These are phyloP conservation scores for Pleurotus djamor DNA, from an alignment of 768 basidiomycete species.

Conservation along the genomic window DNA sequence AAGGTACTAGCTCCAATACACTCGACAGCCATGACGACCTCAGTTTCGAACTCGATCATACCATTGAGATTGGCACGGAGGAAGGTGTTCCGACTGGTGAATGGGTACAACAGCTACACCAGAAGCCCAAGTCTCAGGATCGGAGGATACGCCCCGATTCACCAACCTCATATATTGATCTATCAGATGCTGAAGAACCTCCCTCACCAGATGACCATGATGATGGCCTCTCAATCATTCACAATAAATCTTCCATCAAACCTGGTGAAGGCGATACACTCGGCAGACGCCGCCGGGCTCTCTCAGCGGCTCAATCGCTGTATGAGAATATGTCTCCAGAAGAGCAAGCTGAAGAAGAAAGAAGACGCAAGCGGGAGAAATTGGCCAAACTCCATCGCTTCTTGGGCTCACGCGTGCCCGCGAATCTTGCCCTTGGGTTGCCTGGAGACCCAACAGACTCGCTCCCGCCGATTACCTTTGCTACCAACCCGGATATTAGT, in stretches of 20 bases:
- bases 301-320: conserved; percentile 43
- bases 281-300: conserved; percentile 24
- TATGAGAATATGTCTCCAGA: conserved; percentile 49
- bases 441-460: conserved; percentile 24
- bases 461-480: conserved; percentile 13
- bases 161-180: conserved; percentile 59
- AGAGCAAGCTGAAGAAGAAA: conserved; percentile 58
- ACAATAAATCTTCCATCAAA: conserved; percentile 15
- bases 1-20: conserved; percentile 6
- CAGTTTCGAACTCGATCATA: conserved; percentile 8
- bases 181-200: conserved; percentile 60
- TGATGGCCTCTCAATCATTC: conserved; percentile 20
- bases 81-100: conserved; percentile 16
- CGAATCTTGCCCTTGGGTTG: conserved; percentile 59
- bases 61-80: conserved; percentile 8
- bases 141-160: conserved; percentile 20
- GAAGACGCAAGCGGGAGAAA: conserved; percentile 69
- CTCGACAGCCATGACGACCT: conserved; percentile 11
- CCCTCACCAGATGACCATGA: conserved; percentile 23
- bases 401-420: conserved; percentile 78
- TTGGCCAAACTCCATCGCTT: conserved; percentile 83
- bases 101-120: conserved; percentile 11
- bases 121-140: neutral
- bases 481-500: conserved; percentile 23
- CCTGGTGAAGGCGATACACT: conserved; percentile 4